These are phyloP conservation scores for Mortierella sp. DNA, from an alignment of 371 early-diverging fungal genomes.

Conservation along the genomic window DNA sequence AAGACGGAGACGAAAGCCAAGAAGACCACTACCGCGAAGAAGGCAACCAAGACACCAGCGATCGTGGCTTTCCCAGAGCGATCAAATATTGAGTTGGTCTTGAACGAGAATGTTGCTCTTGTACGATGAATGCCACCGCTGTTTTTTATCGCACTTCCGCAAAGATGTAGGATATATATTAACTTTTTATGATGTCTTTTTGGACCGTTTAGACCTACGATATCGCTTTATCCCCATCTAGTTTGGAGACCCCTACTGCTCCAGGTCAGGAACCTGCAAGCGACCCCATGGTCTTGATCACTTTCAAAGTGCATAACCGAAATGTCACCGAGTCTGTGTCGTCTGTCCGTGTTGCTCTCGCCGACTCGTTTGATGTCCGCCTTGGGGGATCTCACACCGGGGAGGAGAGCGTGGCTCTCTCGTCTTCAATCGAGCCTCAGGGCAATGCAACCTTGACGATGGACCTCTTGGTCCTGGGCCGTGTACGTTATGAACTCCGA, in stretches of 20 bases:
- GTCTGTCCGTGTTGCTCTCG: constrained; percentile 24
- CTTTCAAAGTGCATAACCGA: constrained; percentile 40
- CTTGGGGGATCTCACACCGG: constrained; percentile 44
- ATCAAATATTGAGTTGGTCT: constrained; percentile 28
- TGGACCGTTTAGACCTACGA: constrained; percentile 32
- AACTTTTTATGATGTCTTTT: neutral
- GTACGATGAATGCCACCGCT: constrained; percentile 31
- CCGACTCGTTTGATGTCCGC: constrained; percentile 54
- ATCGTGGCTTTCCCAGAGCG: constrained; percentile 40
- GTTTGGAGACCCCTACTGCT: constrained; percentile 18
- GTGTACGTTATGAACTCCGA: constrained; percentile 48
- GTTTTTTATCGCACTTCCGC: too few relatives aligned
- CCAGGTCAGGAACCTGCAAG: constrained; percentile 32
- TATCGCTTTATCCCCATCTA: constrained; percentile 29
- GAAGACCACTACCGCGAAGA: constrained; percentile 31
- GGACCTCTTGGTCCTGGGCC: constrained; percentile 46
- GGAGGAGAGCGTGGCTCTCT: constrained; percentile 22
- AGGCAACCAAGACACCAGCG: constrained; percentile 28
- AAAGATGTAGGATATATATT: too few relatives aligned
- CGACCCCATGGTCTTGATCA: constrained; percentile 35
- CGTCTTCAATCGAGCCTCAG: constrained; percentile 38
- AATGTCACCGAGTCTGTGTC: constrained; percentile 23
- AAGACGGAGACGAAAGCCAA: constrained; percentile 17
- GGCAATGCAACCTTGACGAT: constrained; percentile 17
- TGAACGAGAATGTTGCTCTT: constrained; percentile 43